phyloP scores from a whole-genome alignment of 2,329 filamentous ascomycete genomes.

The Epicoccum sorghinum region DNA sequence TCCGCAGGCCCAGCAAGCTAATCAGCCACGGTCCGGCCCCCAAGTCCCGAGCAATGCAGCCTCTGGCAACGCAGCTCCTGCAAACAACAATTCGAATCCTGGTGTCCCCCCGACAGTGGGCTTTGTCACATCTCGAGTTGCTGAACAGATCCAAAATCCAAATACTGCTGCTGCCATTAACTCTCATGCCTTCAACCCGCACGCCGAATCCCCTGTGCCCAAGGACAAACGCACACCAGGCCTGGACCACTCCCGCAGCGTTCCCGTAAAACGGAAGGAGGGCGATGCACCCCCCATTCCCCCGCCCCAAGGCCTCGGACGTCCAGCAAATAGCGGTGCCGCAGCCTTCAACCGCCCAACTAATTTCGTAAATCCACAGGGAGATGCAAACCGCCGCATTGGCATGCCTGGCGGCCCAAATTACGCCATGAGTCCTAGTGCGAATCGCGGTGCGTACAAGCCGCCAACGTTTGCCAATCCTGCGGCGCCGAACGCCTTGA shows the following conservation, averaged over 20 bases:
- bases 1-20: conserved; percentile 31
- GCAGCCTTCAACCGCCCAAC: conserved; percentile 22
- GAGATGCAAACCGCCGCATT: conserved; percentile 54
- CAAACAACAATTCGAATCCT: conserved; percentile 21
- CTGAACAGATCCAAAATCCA: conserved; percentile 48
- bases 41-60: conserved; percentile 14
- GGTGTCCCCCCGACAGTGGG: conserved; percentile 46
- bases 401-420: conserved; percentile 54
- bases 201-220: conserved; percentile 68
- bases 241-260: conserved; percentile 79
- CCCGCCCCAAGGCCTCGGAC: conserved; percentile 17
- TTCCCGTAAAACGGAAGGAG: conserved; percentile 67
- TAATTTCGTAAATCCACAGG: conserved; percentile 57
- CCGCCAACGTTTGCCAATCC: conserved; percentile 47
- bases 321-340: conserved; percentile 17
- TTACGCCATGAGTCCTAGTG: conserved; percentile 50
- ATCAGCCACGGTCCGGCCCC: conserved; percentile 21
- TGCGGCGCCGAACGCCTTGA: conserved; percentile 21
- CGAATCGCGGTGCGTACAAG: conserved; percentile 54
- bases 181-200: conserved; percentile 55
- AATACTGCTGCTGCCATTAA: conserved; percentile 37
- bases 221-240: conserved; percentile 80
- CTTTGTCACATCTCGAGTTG: conserved; percentile 55
- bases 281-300: conserved; percentile 29
- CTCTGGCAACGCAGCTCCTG: conserved; percentile 11